phyloP scores from a whole-genome alignment of 2,329 filamentous ascomycete genomes.

The Aspergillus glaucus region DNA sequence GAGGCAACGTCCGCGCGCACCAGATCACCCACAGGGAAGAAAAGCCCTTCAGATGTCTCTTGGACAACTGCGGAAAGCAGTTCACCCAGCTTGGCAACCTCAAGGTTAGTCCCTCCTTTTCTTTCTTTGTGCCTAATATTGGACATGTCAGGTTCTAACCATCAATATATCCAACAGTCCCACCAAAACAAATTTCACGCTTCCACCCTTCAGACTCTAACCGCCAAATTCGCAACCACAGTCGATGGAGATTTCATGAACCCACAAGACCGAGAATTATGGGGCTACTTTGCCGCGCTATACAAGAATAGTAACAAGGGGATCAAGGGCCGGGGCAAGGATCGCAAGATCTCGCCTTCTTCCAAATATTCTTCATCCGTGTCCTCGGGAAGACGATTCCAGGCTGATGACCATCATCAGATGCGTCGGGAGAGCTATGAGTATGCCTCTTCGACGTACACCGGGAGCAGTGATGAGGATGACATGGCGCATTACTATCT shows the following conservation, averaged over 20 bases:
- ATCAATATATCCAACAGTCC: constrained; percentile 45
- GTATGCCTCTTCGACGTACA: constrained; percentile 23
- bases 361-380: constrained; percentile 13
- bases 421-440: constrained; percentile 20
- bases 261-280: constrained; percentile 66
- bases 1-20: constrained; percentile 79
- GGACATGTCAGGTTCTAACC: constrained; percentile 2
- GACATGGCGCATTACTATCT: constrained; percentile 23
- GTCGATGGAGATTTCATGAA: constrained; percentile 57
- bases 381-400: constrained; percentile 4
- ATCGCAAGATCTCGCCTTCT: constrained; percentile 46
- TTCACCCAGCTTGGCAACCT: constrained; percentile 90
- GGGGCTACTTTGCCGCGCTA: constrained; percentile 76
- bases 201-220: constrained; percentile 63
- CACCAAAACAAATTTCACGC: constrained; percentile 94
- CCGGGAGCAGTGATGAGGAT: constrained; percentile 28
- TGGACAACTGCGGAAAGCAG: constrained; percentile 78
- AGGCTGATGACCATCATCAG: constrained; percentile 21
- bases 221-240: constrained; percentile 61
- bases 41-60: constrained; percentile 73
- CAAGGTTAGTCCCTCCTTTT: constrained; percentile 50
- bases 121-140: not conserved
- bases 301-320: constrained; percentile 99
- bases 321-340: constrained; percentile 91
- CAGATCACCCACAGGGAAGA: constrained; percentile 69